Percentiles rank a stretch among this genome's conserved stretches.
Conservation (phyloP, 306 rosid genomes). For the Lathyrus oleraceus region DNA sequence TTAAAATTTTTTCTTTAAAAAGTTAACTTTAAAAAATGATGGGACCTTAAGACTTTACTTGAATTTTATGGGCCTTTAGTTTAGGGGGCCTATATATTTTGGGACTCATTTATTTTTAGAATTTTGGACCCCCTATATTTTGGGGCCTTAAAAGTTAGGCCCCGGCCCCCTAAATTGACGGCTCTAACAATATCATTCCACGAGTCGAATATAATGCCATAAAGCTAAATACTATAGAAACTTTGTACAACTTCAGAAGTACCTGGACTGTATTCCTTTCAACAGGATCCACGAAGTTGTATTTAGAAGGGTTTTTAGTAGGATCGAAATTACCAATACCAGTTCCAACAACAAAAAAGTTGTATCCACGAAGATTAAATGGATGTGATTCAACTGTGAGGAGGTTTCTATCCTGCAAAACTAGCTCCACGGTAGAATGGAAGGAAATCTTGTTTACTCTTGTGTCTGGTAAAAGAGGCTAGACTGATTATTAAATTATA, state of each 20-base stretch:
- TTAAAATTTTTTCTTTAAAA: too few species aligned
- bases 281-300: conserved; percentile 76
- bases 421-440: conserved; percentile 71
- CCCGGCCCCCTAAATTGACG: too few species aligned
- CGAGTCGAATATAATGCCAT: neutral
- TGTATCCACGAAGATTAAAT: conserved; percentile 62
- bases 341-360: too few species aligned
- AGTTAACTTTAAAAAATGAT: too few species aligned
- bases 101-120: too few species aligned
- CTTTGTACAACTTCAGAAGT: neutral
- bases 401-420: conserved; percentile 71
- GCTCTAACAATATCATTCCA: conserved; percentile 3
- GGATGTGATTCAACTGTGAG: conserved; percentile 76
- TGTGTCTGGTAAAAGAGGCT: conserved; percentile 54
- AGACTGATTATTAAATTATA: conserved; percentile 58
- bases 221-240: neutral
- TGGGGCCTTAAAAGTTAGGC: too few species aligned
- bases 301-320: too few species aligned
- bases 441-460: conserved; percentile 65
- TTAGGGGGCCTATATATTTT: too few species aligned
- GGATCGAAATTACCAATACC: too few species aligned
- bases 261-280: conserved; percentile 90
- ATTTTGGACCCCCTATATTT: too few species aligned
- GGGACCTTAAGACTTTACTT: too few species aligned
- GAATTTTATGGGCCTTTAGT: too few species aligned